Conservation (phyloP, 768 basidiomycete genomes). For the Porphyrellus cyaneotinctus region DNA sequence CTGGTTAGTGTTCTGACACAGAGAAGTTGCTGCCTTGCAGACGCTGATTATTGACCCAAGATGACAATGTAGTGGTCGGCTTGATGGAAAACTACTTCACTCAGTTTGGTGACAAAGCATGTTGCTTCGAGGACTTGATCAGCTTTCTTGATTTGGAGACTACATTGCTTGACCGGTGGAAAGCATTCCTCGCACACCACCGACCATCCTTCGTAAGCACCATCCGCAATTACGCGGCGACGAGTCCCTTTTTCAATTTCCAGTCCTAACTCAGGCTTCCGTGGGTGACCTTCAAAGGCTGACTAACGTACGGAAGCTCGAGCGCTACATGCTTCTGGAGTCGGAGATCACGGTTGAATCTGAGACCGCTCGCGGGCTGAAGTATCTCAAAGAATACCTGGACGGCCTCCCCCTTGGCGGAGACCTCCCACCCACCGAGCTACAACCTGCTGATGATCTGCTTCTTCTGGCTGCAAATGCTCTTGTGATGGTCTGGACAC, state of each 20-base stretch:
- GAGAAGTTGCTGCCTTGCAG: not conserved
- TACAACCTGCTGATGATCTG: constrained; percentile 87
- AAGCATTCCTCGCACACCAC: constrained; percentile 46
- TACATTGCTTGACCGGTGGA: constrained; percentile 49
- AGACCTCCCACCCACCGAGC: constrained; percentile 65
- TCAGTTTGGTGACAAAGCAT: constrained; percentile 72
- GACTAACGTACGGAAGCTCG: constrained; percentile 74
- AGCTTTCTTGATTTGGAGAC: constrained; percentile 55
- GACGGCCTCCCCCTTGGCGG: constrained; percentile 63
- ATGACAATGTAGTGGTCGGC: constrained; percentile 38
- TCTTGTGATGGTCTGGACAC: constrained; percentile 59
- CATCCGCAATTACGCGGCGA: constrained; percentile 7
- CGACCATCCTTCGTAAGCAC: constrained; percentile 47
- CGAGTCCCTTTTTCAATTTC: constrained; percentile 16
- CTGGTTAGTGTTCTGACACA: constrained; percentile 30
- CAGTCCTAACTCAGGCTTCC: constrained; percentile 38
- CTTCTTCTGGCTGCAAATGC: constrained; percentile 69
- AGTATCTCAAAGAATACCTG: constrained; percentile 60
- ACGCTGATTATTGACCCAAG: constrained; percentile 31
- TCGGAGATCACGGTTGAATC: constrained; percentile 51
- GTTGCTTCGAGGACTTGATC: constrained; percentile 82
- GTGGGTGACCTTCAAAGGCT: constrained; percentile 54
- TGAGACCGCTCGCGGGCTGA: constrained; percentile 49
- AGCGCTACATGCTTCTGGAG: constrained; percentile 53
- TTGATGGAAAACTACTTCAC: constrained; percentile 68